A percentile compares a stretch with the other conserved stretches of the same genome.
These are phyloP conservation scores for Blastobotrys apis DNA, from an alignment of 1,139 yeast species.

Conservation along the genomic window DNA sequence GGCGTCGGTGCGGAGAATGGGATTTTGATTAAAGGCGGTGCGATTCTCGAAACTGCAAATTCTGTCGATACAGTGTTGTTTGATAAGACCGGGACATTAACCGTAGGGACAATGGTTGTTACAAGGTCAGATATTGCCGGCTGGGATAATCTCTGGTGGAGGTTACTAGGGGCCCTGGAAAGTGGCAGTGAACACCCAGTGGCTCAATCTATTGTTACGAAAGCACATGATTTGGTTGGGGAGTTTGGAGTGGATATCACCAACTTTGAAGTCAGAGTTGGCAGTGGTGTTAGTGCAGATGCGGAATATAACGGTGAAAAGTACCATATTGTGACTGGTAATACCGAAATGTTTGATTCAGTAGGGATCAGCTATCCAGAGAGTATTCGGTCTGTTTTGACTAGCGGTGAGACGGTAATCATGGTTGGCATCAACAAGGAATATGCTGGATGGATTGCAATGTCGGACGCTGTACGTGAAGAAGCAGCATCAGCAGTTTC, in stretches of 20 bases:
- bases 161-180: slow-evolving; percentile 60
- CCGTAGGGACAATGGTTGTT: slow-evolving; percentile 76
- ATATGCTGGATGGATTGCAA: slow-evolving; percentile 60
- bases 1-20: slow-evolving; percentile 93
- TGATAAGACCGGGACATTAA: slow-evolving; percentile 95
- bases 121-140: slow-evolving; percentile 8
- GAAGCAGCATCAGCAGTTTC: slow-evolving; percentile 60
- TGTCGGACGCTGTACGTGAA: slow-evolving; percentile 65
- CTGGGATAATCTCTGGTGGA: slow-evolving; percentile 50
- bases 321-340: slow-evolving; percentile 53
- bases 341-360: slow-evolving; percentile 43
- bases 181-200: slow-evolving; percentile 81
- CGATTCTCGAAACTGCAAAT: slow-evolving; percentile 71
- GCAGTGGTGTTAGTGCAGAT: slow-evolving; percentile 63
- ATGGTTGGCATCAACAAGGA: slow-evolving; percentile 49
- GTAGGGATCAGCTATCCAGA: slow-evolving; percentile 24
- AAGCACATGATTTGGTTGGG: slow-evolving; percentile 25
- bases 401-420: slow-evolving; percentile 31
- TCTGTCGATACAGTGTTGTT: slow-evolving; percentile 66
- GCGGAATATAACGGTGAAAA: slow-evolving; percentile 30
- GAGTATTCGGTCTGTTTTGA: neutral
- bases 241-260: slow-evolving; percentile 35
- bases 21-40: slow-evolving; percentile 90
- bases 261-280: slow-evolving; percentile 54
- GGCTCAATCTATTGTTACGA: slow-evolving; percentile 59